Percentiles rank a stretch among this genome's conserved stretches.
phyloP scores from a whole-genome alignment of 768 basidiomycete genomes.

The Holtermannia corniformis region DNA sequence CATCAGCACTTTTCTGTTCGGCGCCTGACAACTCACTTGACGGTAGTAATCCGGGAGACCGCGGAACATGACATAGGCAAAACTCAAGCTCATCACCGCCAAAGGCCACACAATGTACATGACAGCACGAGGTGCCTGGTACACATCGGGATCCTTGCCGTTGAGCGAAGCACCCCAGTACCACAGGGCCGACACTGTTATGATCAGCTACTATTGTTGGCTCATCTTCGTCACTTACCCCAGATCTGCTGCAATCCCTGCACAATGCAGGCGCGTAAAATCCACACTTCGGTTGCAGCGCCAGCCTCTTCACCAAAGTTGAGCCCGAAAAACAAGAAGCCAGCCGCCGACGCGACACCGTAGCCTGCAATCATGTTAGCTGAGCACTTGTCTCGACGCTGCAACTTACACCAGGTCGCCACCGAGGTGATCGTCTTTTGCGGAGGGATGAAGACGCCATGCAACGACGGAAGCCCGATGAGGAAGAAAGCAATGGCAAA shows the following conservation, averaged over 20 bases:
- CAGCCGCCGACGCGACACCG: slow-evolving; percentile 82
- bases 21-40: slow-evolving; percentile 15
- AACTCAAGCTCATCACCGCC: slow-evolving; percentile 60
- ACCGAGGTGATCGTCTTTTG: slow-evolving; percentile 62
- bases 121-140: slow-evolving; percentile 74
- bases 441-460: slow-evolving; percentile 50
- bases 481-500: slow-evolving; percentile 84
- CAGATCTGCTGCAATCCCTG: slow-evolving; percentile 94
- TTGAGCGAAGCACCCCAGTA: slow-evolving; percentile 85
- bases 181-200: slow-evolving; percentile 72
- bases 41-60: slow-evolving; percentile 66
- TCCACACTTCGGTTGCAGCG: slow-evolving; percentile 92
- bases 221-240: slow-evolving; percentile 37
- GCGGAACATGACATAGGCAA: slow-evolving; percentile 72
- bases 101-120: slow-evolving; percentile 73
- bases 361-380: slow-evolving; percentile 44
- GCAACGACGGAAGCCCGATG: slow-evolving; percentile 75
- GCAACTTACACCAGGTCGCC: slow-evolving; percentile 61
- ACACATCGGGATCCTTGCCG: slow-evolving; percentile 44
- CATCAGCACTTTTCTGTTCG: slow-evolving; percentile 30
- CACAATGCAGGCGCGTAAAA: slow-evolving; percentile 77
- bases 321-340: slow-evolving; percentile 86
- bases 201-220: slow-evolving; percentile 1
- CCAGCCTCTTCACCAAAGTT: slow-evolving; percentile 99
- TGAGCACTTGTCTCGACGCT: background rate